phyloP scores from a whole-genome alignment of 345 rosid species.

The Kernera saxatilis region DNA sequence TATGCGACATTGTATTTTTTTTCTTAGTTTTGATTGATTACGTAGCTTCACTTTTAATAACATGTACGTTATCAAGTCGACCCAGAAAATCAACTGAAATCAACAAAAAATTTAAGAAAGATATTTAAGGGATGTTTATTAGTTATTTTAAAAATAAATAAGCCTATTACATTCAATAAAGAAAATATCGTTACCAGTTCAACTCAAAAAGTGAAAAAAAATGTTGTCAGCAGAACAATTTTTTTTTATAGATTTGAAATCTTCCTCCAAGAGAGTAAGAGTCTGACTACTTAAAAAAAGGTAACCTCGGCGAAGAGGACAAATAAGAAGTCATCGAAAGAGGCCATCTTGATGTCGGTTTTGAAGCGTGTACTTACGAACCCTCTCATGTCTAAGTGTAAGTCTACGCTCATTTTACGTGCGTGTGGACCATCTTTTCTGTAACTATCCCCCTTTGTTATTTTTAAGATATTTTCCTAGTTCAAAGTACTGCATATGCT shows the following conservation, averaged over 20 bases:
- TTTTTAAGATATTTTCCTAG: neutral
- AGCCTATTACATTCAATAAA: neutral
- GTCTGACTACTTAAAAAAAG: neutral
- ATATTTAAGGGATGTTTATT: no score
- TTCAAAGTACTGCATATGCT: neutral
- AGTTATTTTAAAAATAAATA: no score
- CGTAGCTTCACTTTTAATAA: no score
- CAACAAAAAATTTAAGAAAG: no score
- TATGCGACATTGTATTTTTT: neutral
- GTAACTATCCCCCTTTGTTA: neutral
- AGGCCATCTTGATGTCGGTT: neutral
- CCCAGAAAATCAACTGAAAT: neutral
- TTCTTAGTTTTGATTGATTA: no score
- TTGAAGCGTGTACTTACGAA: neutral
- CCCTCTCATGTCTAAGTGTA: conserved; percentile 11
- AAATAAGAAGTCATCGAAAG: conserved; percentile 22
- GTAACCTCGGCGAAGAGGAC: neutral
- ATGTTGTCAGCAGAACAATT: neutral
- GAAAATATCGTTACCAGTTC: neutral
- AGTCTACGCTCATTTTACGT: conserved; percentile 13
- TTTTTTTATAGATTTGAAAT: neutral
- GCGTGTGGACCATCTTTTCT: conserved; percentile 1
- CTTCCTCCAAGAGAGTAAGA: neutral
- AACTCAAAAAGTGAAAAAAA: neutral
- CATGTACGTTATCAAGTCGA: neutral